phyloP scores from a whole-genome alignment of 2,329 filamentous ascomycete species.

The Periconia digitata region DNA sequence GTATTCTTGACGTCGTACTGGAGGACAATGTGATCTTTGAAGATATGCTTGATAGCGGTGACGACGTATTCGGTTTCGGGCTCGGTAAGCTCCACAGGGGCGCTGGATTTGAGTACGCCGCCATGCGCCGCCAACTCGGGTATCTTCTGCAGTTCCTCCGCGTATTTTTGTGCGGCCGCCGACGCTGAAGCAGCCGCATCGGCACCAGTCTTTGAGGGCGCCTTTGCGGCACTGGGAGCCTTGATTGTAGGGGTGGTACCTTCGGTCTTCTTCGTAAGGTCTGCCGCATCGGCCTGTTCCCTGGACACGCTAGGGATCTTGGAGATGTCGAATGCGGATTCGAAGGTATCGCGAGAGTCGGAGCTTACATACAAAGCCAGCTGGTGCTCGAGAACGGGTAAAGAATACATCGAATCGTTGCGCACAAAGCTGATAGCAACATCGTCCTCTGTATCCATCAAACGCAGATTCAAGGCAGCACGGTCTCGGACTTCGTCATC shows the following conservation, averaged over 20 bases:
- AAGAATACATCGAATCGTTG: slow-evolving; percentile 94
- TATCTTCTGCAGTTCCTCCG: slow-evolving; percentile 82
- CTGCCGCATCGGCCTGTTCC: slow-evolving; percentile 94
- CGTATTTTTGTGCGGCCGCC: slow-evolving; percentile 83
- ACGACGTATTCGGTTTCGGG: slow-evolving; percentile 98
- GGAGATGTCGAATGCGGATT: slow-evolving; percentile 83
- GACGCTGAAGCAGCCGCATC: slow-evolving; percentile 76
- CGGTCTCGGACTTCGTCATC: slow-evolving; percentile 98
- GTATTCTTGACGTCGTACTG: slow-evolving; percentile 99
- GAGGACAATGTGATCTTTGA: slow-evolving; percentile 93
- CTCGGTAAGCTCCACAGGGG: slow-evolving; percentile 86
- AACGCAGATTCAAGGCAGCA: slow-evolving; percentile 84
- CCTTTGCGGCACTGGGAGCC: slow-evolving; percentile 81
- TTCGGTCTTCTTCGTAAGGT: slow-evolving; percentile 95
- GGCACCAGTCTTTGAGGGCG: slow-evolving; percentile 65
- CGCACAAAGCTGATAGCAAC: slow-evolving; percentile 86
- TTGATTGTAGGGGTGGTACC: slow-evolving; percentile 91
- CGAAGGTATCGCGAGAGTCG: slow-evolving; percentile 83
- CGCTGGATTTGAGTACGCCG: slow-evolving; percentile 85
- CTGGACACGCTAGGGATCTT: slow-evolving; percentile 91
- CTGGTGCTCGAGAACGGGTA: slow-evolving; percentile 94
- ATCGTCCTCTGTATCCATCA: slow-evolving; percentile 92
- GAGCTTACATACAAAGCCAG: slow-evolving; percentile 97
- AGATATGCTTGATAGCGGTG: slow-evolving; percentile 90
- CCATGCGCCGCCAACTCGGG: slow-evolving; percentile 92